Percentiles rank a stretch among this genome's conserved stretches.
phyloP scores from a whole-genome alignment of 805 yeast genomes.

The Scheffersomyces ergatensis region DNA sequence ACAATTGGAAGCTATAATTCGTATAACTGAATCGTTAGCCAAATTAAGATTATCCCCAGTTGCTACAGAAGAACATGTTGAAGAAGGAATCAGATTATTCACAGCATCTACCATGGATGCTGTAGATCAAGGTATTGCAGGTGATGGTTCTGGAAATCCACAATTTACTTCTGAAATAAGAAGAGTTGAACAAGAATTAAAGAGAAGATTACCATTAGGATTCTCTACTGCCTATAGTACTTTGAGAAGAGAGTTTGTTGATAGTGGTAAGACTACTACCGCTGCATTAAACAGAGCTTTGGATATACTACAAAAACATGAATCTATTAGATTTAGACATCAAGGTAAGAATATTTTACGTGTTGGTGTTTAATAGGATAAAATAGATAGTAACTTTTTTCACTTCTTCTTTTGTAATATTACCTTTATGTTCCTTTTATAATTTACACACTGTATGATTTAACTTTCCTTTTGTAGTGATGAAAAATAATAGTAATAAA shows the following conservation, averaged over 20 bases:
- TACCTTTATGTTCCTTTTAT: not conserved
- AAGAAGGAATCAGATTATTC: conserved; percentile 91
- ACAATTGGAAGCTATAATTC: conserved; percentile 94
- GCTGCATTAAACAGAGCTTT: conserved; percentile 82
- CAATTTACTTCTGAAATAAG: conserved; percentile 70
- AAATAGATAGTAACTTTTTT: not conserved
- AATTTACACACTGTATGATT: too few relatives aligned
- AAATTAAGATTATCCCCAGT: conserved; percentile 79
- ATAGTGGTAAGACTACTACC: conserved; percentile 56
- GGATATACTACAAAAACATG: conserved; percentile 78
- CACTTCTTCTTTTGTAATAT: conserved; percentile 1
- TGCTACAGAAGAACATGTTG: conserved; percentile 87
- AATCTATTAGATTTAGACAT: conserved; percentile 81
- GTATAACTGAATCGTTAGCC: conserved; percentile 93
- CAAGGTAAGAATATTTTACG: conserved; percentile 82
- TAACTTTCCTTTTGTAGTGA: too few relatives aligned
- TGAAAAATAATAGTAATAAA: too few relatives aligned
- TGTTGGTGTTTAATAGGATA: conserved; percentile 59
- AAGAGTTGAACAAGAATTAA: conserved; percentile 77
- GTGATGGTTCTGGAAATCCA: conserved; percentile 47
- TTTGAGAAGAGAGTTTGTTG: conserved; percentile 77
- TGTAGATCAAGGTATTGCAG: conserved; percentile 61
- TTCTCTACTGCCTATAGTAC: conserved; percentile 91
- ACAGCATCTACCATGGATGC: conserved; percentile 98
- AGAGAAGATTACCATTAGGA: conserved; percentile 91